Percentiles rank a stretch among this genome's conserved stretches.
phyloP scores from a whole-genome alignment of 192 early-diverging fungal genomes.

The Pilobolus umbonatus region DNA sequence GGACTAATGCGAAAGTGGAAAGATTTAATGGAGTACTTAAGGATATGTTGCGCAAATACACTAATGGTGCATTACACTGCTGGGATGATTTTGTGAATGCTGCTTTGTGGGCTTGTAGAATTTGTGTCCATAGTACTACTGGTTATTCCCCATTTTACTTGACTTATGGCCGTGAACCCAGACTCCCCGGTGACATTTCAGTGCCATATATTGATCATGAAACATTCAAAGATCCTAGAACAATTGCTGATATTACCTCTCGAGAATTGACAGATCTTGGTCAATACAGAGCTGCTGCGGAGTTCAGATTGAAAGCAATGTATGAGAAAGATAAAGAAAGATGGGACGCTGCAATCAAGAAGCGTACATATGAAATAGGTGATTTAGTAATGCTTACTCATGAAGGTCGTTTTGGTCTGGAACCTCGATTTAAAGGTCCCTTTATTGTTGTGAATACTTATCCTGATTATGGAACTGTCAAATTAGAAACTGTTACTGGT shows the following conservation, averaged over 20 bases:
- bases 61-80: neutral
- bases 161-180: conserved; percentile 21
- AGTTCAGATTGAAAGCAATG: neutral
- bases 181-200: conserved; percentile 7
- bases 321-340: conserved; percentile 3
- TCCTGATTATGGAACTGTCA: neutral
- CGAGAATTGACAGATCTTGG: neutral
- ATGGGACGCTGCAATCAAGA: conserved; percentile 14
- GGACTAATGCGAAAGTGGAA: conserved; percentile 20
- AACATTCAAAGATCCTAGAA: neutral
- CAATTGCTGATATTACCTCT: neutral
- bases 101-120: conserved; percentile 9
- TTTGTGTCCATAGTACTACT: conserved; percentile 1
- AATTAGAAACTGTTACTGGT: neutral
- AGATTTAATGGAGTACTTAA: conserved; percentile 17
- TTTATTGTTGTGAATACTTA: neutral
- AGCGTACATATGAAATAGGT: conserved; percentile 1
- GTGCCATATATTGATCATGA: conserved; percentile 14
- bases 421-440: conserved; percentile 7
- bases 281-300: conserved; percentile 7
- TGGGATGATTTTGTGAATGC: conserved; percentile 21
- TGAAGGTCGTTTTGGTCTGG: conserved; percentile 5
- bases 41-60: conserved; percentile 15
- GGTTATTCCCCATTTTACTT: conserved; percentile 16
- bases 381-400: neutral